Percentiles rank a stretch among this genome's conserved stretches.
Conservation (phyloP, 2,329 filamentous ascomycete genomes). For the Rhinocladiella mackenziei region DNA sequence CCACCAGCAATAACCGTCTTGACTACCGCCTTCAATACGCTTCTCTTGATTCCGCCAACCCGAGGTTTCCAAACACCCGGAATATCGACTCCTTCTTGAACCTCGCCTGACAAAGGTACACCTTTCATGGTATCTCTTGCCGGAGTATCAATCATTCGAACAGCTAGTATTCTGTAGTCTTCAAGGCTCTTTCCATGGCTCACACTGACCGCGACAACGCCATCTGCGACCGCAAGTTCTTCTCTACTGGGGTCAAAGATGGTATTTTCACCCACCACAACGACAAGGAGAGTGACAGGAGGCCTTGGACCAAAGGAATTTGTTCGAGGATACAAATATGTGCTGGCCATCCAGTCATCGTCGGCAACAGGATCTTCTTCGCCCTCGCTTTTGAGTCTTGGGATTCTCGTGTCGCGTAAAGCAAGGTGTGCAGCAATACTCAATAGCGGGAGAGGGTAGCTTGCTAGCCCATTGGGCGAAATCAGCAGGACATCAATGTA, state of each 20-base stretch:
- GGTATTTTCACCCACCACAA: constrained; percentile 79
- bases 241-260: constrained; percentile 91
- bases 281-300: constrained; percentile 84
- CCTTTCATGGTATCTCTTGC: constrained; percentile 69
- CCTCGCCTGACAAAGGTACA: constrained; percentile 46
- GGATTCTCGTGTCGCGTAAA: constrained; percentile 79
- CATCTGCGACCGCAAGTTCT: constrained; percentile 88
- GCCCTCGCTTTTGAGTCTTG: constrained; percentile 76
- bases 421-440: constrained; percentile 92
- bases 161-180: constrained; percentile 58
- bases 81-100: constrained; percentile 56
- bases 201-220: constrained; percentile 81
- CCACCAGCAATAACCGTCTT: constrained; percentile 71
- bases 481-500: constrained; percentile 75
- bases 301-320: constrained; percentile 45
- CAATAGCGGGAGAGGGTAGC: constrained; percentile 86
- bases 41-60: constrained; percentile 74
- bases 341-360: constrained; percentile 89
- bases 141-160: constrained; percentile 70
- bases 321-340: constrained; percentile 65
- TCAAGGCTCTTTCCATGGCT: constrained; percentile 26
- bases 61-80: constrained; percentile 80
- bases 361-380: constrained; percentile 98
- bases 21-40: constrained; percentile 68
- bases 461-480: constrained; percentile 61